A percentile compares a stretch with the other conserved stretches of the same genome.
These are phyloP conservation scores for Pythium aquatile DNA, from an alignment of 352 stramenopile species.

Conservation along the genomic window DNA sequence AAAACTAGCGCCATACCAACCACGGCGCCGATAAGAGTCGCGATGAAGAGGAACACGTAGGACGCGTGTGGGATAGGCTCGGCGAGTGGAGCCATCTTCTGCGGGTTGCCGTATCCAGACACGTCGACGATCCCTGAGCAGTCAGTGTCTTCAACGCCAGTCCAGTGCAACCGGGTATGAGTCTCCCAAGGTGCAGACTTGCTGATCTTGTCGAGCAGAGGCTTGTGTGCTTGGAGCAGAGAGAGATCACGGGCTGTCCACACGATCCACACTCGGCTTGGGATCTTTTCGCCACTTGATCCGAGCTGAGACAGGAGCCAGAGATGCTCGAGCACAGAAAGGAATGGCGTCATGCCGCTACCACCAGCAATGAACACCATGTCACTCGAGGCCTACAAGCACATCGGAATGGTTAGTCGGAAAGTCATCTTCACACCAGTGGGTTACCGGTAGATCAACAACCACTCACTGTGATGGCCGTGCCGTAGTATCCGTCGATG, in stretches of 20 bases:
- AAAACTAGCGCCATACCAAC: constrained; percentile 22
- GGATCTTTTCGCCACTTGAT: neutral
- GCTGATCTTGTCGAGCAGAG: constrained; percentile 19
- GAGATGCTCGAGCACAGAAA: constrained; percentile 61
- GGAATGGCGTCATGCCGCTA: constrained; percentile 72
- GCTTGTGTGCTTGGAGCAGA: constrained; percentile 17
- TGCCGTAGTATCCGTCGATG: constrained; percentile 75
- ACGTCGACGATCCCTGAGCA: constrained; percentile 1
- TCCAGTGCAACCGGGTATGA: constrained; percentile 19
- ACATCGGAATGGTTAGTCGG: neutral
- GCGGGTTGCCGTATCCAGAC: neutral
- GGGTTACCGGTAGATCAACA: neutral
- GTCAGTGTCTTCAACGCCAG: neutral
- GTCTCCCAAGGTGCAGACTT: constrained; percentile 17
- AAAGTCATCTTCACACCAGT: neutral
- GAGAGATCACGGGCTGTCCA: constrained; percentile 26
- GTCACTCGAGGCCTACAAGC: constrained; percentile 28
- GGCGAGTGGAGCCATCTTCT: neutral
- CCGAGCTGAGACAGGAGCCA: constrained; percentile 33
- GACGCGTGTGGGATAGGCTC: neutral
- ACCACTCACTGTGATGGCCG: constrained; percentile 35
- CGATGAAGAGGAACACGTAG: constrained; percentile 12
- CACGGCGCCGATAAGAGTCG: constrained; percentile 8
- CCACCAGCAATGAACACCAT: constrained; percentile 73
- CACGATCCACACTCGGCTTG: constrained; percentile 23